phyloP scores from a whole-genome alignment of 169 alveolate species.

The Eimeria acervulina region DNA sequence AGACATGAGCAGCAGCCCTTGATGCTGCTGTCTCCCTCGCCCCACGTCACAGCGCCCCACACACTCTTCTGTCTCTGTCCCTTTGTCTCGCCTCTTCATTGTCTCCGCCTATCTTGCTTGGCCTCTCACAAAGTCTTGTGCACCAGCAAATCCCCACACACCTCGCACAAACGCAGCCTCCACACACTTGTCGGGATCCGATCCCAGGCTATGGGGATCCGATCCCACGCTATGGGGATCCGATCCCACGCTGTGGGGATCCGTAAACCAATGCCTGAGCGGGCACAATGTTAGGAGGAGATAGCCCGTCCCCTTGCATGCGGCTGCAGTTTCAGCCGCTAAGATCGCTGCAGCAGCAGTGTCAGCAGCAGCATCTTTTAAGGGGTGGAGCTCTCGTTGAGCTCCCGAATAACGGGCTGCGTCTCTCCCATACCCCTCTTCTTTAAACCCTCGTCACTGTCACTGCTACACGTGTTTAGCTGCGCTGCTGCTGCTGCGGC shows the following conservation, averaged over 20 bases:
- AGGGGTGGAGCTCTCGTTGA: no score
- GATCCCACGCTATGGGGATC: background rate
- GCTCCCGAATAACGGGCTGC: no score
- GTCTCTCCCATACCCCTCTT: background rate
- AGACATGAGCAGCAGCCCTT: background rate
- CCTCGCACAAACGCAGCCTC: no score
- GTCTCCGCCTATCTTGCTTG: no score
- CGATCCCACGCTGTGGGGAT: background rate
- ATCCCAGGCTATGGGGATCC: background rate
- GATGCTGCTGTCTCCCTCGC: background rate
- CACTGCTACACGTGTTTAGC: background rate
- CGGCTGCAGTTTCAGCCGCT: background rate
- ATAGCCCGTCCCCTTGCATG: background rate
- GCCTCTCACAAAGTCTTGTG: no score
- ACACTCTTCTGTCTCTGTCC: no score
- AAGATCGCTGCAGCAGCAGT: background rate
- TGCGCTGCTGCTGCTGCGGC: conserved; percentile 2
- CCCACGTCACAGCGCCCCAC: background rate
- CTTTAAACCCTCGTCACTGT: background rate
- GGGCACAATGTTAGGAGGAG: background rate
- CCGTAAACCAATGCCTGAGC: background rate
- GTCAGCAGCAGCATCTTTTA: background rate
- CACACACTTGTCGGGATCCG: no score
- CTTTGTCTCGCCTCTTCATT: no score
- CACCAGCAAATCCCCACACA: no score